Evolutionary conservation across 106 monocot genomes (phyloP), one percentile per base, ranked within the genome.

Genomic region (Posidonia australis): DNA sequence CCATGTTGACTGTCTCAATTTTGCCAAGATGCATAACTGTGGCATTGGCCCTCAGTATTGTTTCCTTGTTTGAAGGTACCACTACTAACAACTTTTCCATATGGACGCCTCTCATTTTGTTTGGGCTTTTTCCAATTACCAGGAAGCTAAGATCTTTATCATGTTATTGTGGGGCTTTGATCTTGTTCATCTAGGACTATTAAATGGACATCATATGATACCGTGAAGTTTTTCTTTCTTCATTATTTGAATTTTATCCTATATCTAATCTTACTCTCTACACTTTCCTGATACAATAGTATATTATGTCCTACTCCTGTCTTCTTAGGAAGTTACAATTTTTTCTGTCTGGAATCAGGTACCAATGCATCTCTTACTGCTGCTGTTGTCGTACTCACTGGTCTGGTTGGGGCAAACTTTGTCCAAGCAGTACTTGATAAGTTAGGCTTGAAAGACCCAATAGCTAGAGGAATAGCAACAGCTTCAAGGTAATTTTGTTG

Each of bases 21-120:
- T 81, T 96, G 47, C 96, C 96, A 64, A 96, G 96, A 77, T 90
- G 96, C 74, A 96, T 96, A 42, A 96, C 96, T 1, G 90, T 96
- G 56, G 96, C 96, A 54, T 57, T 96, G 64, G 96, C 96, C 30
- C 79, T 96, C 47, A 96, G 96, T 72, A 87, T 96, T 51, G 79
- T 96, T 5, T 84, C 96, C 21, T 79, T 96, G 28, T 96, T 96
- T 69, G 90, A 90, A 86, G 96, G 96, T 96, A 82, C 55, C 21
- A 36, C 36, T 36, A 36, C 36, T n/a, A 36, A 47, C 24, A 36
- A 36, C 36, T 36, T 36, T 36, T 36, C 36, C 36, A 36, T 36
- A 36, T 36, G 36, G 36, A 36, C 2, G 36, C n/a, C n/a, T 58
- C 58, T 58, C 5, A 24, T 14, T 28, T 28, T 58, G 16, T 1